These are phyloP conservation scores for Phytophthora sojae DNA, from an alignment of 352 stramenopile species.

Conservation along the genomic window DNA sequence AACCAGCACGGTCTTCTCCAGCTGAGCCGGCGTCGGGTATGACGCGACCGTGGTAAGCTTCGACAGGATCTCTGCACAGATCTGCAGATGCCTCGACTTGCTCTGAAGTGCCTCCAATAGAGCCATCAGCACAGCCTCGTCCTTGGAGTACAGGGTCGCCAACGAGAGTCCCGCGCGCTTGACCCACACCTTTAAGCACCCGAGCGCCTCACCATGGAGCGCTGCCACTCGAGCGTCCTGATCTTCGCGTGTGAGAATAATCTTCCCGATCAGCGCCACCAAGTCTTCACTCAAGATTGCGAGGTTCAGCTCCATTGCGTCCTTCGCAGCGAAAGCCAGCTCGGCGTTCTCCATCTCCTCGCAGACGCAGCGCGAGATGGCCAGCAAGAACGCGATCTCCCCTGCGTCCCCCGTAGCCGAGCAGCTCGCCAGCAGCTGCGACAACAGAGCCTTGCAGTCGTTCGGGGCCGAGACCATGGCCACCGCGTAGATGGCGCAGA, in stretches of 20 bases:
- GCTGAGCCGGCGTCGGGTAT: conserved; percentile 56
- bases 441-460: conserved; percentile 57
- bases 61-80: conserved; percentile 62
- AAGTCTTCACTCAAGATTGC: conserved; percentile 52
- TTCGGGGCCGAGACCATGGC: conserved; percentile 59
- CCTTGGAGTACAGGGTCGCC: conserved; percentile 50
- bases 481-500: conserved; percentile 68
- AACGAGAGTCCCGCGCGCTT: conserved; percentile 66
- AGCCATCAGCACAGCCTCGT: conserved; percentile 48
- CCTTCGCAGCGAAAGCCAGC: conserved; percentile 61
- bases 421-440: conserved; percentile 37
- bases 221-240: conserved; percentile 36
- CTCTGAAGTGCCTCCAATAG: conserved; percentile 58
- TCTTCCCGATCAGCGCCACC: conserved; percentile 54
- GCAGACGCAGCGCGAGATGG: conserved; percentile 65
- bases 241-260: conserved; percentile 48
- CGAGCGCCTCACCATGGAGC: conserved; percentile 62
- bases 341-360: conserved; percentile 76
- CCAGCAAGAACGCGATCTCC: conserved; percentile 59
- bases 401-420: conserved; percentile 35
- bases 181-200: conserved; percentile 68
- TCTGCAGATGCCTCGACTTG: conserved; percentile 56
- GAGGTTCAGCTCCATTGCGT: conserved; percentile 72
- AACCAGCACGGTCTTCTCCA: conserved; percentile 52
- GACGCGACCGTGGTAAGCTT: conserved; percentile 67